These are phyloP conservation scores for Colletotrichum brevisporum DNA, from an alignment of 2,329 filamentous ascomycete genomes.

Conservation along the genomic window DNA sequence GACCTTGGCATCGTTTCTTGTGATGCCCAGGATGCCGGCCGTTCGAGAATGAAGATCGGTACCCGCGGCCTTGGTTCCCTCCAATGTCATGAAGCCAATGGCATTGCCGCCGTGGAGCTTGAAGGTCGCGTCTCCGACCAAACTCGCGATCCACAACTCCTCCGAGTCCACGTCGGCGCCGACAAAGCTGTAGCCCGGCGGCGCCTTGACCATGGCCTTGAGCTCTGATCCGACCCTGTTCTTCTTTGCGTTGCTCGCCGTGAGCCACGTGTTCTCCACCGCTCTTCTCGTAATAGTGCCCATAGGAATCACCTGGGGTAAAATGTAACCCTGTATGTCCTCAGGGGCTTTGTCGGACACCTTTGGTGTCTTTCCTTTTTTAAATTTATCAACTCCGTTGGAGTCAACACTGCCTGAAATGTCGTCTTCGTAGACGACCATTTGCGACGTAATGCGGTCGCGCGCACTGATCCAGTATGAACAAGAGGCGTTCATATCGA, in stretches of 20 bases:
- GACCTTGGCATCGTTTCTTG: slow-evolving; percentile 93
- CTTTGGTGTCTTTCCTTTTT: slow-evolving; percentile 12
- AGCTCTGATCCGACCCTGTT: slow-evolving; percentile 97
- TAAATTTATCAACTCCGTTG: slow-evolving; percentile 41
- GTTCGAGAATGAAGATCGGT: slow-evolving; percentile 97
- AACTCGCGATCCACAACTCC: slow-evolving; percentile 97
- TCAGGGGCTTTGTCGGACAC: slow-evolving; percentile 39
- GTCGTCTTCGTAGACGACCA: slow-evolving; percentile 89
- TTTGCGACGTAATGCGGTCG: slow-evolving; percentile 93
- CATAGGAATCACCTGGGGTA: slow-evolving; percentile 98
- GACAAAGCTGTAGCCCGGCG: slow-evolving; percentile 91
- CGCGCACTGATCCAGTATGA: slow-evolving; percentile 99
- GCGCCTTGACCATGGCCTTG: slow-evolving; percentile 96
- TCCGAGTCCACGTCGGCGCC: slow-evolving; percentile 98
- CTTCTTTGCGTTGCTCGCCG: slow-evolving; percentile 95
- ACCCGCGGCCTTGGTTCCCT: slow-evolving; percentile 93
- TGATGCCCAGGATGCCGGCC: slow-evolving; percentile 91
- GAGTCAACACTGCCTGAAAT: slow-evolving; percentile 42
- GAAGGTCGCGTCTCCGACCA: slow-evolving; percentile 95
- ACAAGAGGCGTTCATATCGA: slow-evolving; percentile 99
- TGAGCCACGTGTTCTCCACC: slow-evolving; percentile 98
- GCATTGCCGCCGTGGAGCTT: slow-evolving; percentile 96
- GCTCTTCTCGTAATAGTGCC: slow-evolving; percentile 94
- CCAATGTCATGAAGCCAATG: slow-evolving; percentile 98
- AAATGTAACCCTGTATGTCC: slow-evolving; percentile 78